Percentiles rank a stretch among this genome's conserved stretches.
These are phyloP conservation scores for Daldinia eschscholtzii DNA, from an alignment of 2,329 filamentous ascomycete species.

Conservation along the genomic window DNA sequence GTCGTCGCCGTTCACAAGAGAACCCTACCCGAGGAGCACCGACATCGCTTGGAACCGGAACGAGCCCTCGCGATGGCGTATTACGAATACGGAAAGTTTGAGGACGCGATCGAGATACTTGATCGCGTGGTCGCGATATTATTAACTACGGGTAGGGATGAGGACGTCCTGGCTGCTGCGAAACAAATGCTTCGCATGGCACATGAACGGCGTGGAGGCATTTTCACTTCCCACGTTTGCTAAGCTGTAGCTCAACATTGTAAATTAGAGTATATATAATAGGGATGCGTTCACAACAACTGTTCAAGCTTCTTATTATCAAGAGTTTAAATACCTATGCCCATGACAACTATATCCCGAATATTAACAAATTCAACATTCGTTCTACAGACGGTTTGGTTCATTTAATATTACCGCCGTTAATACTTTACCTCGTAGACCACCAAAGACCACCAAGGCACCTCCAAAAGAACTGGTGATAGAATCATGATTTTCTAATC, in stretches of 20 bases:
- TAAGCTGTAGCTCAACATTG: not conserved
- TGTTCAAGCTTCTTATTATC: too few relatives aligned
- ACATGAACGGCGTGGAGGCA: not conserved
- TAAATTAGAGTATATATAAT: not conserved
- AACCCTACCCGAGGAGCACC: not conserved
- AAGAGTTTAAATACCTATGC: not conserved
- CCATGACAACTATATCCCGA: not conserved
- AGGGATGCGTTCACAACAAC: too few relatives aligned
- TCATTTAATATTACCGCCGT: not conserved
- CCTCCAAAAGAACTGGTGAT: conserved; percentile 11
- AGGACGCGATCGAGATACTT: not conserved
- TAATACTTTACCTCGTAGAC: not conserved
- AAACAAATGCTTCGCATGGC: not conserved
- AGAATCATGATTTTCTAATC: conserved; percentile 41
- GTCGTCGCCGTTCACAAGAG: not conserved
- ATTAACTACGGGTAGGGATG: not conserved
- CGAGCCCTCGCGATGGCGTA: not conserved
- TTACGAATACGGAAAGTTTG: not conserved
- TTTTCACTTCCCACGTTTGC: not conserved
- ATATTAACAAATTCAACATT: not conserved
- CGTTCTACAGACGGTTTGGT: not conserved
- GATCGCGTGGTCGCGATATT: not conserved
- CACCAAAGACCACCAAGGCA: not conserved
- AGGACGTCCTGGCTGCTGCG: not conserved
- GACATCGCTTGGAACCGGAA: not conserved